A percentile compares a stretch with the other conserved stretches of the same genome.
Evolutionary conservation across 345 rosid genomes (phyloP).

Genomic region (Kandelia obovata): DNA sequence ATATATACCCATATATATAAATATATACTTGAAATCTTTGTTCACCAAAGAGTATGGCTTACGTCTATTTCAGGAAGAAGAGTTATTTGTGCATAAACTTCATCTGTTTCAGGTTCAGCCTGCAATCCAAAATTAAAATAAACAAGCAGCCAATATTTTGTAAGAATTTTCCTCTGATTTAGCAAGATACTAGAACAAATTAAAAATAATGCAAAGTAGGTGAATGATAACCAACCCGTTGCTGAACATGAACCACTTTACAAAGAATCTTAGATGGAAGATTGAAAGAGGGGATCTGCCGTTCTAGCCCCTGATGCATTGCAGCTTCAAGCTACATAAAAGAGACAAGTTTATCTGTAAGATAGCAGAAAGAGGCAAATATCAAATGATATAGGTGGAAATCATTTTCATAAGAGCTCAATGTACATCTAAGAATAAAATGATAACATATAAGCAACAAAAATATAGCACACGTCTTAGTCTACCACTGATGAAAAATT

Average conservation of each 20-base stretch:
- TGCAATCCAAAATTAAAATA: constrained; percentile 19
- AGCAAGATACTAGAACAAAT: background rate
- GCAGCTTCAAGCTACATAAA: constrained; percentile 77
- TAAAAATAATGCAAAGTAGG: background rate
- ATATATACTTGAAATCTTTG: constrained; percentile 3
- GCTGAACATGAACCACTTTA: constrained; percentile 86
- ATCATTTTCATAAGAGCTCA: background rate
- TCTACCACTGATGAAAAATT: constrained; percentile 10
- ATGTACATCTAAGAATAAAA: background rate
- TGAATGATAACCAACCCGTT: constrained; percentile 50
- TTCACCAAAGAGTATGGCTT: constrained; percentile 22
- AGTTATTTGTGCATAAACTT: constrained; percentile 88
- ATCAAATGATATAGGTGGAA: background rate
- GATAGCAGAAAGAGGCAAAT: background rate
- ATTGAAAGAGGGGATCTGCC: constrained; percentile 74
- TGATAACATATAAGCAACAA: background rate
- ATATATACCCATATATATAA: background rate
- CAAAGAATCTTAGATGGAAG: constrained; percentile 95
- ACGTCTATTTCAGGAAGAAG: constrained; percentile 71
- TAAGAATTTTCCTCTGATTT: background rate
- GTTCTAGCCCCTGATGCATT: constrained; percentile 80
- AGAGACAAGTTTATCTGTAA: constrained; percentile 5
- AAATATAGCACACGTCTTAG: background rate
- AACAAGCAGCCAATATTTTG: constrained; percentile 12
- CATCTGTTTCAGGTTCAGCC: constrained; percentile 95